Conservation (phyloP, 345 rosid genomes). For the Eucalyptus microcorys region DNA sequence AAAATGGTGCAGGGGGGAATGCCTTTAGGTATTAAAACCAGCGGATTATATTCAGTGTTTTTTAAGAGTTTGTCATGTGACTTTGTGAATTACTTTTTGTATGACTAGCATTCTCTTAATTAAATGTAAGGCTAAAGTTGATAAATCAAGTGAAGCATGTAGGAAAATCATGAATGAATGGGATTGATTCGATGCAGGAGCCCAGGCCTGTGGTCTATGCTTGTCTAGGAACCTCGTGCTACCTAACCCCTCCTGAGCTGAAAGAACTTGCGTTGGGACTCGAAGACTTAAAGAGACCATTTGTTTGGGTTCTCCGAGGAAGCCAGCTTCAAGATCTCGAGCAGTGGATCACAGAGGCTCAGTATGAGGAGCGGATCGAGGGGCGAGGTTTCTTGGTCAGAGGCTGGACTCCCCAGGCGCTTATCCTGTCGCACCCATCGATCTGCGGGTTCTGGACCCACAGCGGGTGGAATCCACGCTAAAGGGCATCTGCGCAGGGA, state of each 20-base stretch:
- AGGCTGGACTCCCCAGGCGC: conserved; percentile 27
- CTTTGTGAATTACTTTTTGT: too few relatives aligned
- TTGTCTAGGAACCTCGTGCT: conserved; percentile 16
- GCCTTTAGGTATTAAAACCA: too few relatives aligned
- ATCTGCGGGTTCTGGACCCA: conserved; percentile 22
- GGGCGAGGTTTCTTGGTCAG: conserved; percentile 9
- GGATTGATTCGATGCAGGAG: conserved; percentile 13
- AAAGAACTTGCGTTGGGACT: conserved; percentile 15
- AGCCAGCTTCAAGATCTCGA: not conserved
- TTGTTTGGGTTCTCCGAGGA: conserved; percentile 16
- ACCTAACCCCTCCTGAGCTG: not conserved
- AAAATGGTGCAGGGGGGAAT: too few relatives aligned
- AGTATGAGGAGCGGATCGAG: conserved; percentile 7
- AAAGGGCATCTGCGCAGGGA: conserved; percentile 3
- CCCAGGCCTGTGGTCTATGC: conserved; percentile 13
- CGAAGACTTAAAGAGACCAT: conserved; percentile 14
- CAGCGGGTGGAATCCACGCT: conserved; percentile 27
- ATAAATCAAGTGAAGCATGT: not conserved
- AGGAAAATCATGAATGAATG: not conserved
- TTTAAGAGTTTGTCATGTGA: too few relatives aligned
- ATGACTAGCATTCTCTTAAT: not conserved
- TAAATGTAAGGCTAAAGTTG: not conserved
- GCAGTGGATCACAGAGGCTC: conserved; percentile 7
- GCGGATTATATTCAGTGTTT: too few relatives aligned
- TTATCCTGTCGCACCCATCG: conserved; percentile 14